Evolutionary conservation across 306 rosid species (phyloP), one percentile per base, ranked within the genome.

Genomic region (Sicyos edulis): DNA sequence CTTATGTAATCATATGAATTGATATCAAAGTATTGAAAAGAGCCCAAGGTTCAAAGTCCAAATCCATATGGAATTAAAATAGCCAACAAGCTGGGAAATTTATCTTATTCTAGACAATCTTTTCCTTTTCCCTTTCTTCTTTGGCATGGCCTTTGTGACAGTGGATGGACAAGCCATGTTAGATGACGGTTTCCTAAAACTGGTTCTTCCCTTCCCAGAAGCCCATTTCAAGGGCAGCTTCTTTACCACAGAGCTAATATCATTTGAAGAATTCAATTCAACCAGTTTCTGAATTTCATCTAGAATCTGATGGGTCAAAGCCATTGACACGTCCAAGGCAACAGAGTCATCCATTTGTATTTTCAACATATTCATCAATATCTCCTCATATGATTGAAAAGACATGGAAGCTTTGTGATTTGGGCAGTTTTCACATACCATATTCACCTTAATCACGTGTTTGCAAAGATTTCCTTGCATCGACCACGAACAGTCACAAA

Each of bases 391-490:
- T 8, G 98, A 93, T 40, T 71, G 83, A 49, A 82, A 87, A 66
- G 97, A 88, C 86, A 88, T 77, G 60, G 95, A 81, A 64, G 88
- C 77, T 75, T 81, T 85, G 80, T 66, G 82, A 70, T 81, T 85
- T 44, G 75, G 73, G 58, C 61, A 74, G 67, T 70, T 85, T 84
- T 80, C 87, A 47, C 87, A 85, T 16, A 83, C 75, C 91, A 80
- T 90, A 80, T 87, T 93, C 75, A 87, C 92, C 85, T 93, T 93
- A 57, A 91, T 82, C 74, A 86, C 88, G 71, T 91, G 99, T 82
- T 93, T 91, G 92, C 96, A 87, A 44, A 91, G 86, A 82, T 87
- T 93, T 73, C 97, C 97, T 78, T 89, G 96, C 89, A 77, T 68
- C 11, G 88, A 86, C 87, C 90, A 86, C n/a, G 81, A 29, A 54